Percentiles rank a stretch among this genome's conserved stretches.
phyloP scores from a whole-genome alignment of 108 stramenopile species.

The Nitzschia palea region DNA sequence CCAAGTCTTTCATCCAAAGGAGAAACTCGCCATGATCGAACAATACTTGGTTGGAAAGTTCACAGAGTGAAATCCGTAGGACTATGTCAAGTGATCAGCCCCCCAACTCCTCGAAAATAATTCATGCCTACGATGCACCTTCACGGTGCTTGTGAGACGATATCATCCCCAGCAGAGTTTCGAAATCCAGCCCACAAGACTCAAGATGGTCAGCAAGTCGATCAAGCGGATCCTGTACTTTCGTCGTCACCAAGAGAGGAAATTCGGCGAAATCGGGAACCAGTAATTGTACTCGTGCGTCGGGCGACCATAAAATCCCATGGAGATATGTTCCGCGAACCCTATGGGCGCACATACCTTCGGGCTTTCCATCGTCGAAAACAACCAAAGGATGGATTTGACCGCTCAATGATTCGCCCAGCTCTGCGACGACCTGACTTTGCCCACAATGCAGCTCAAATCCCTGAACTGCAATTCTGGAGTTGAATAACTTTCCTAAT shows the following conservation, averaged over 20 bases:
- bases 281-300: slow-evolving; percentile 33
- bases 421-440: slow-evolving; percentile 8
- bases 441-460: slow-evolving; percentile 44
- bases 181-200: slow-evolving; percentile 27
- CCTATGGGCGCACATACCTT: slow-evolving; percentile 27
- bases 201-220: slow-evolving; percentile 27
- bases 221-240: slow-evolving; percentile 26
- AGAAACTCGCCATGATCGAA: slow-evolving; percentile 9
- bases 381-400: slow-evolving; percentile 21
- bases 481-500: slow-evolving; percentile 25
- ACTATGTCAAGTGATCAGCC: no score
- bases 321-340: slow-evolving; percentile 43
- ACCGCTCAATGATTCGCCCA: not conserved
- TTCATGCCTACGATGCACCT: no score
- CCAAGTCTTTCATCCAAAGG: slow-evolving; percentile 19
- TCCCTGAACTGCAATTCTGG: slow-evolving; percentile 23
- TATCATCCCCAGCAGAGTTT: slow-evolving; percentile 16
- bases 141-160: not conserved
- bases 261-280: slow-evolving; percentile 8
- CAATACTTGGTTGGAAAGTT: slow-evolving; percentile 5
- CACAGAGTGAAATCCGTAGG: not conserved
- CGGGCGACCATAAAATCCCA: slow-evolving; percentile 29
- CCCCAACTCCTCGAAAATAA: no score
- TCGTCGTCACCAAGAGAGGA: not conserved
- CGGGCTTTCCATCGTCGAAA: slow-evolving; percentile 32